Base-by-base conservation (phyloP, 2,329 filamentous ascomycete genomes). In the Aspergillus aculeatus region DNA sequence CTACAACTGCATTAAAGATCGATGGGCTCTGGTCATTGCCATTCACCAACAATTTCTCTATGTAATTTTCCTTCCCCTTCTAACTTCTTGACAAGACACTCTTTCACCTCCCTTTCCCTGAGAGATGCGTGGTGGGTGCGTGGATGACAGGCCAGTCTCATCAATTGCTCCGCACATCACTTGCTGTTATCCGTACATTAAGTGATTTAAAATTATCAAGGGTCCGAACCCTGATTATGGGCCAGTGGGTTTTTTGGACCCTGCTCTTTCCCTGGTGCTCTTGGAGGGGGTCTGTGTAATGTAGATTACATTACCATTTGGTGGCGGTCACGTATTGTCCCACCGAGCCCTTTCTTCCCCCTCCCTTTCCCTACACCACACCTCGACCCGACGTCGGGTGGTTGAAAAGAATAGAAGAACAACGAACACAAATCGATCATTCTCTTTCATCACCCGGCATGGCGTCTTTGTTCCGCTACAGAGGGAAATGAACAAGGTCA, bases 151-250 rank as follows among this genome's bases (percentile, higher is more conserved):
- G 38, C 16, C 38, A 44, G 14, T 16, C 53, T 55, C 47, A 44
- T 38, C 52, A 31, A 21, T 47, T 54, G 35, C 52, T 54, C 52
- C 52, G 52, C 52, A 47, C 52, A n/a, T 54, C 38, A 32, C 12
- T 32, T 23, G 44, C 6, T 47, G 35, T 54, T 47, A 54, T 29
- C 24, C 47, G 24, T 49, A 14, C 5, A 47, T 54, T 9, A 3
- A 35, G 32, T 35, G 14, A 16, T 12, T 47, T 54, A 54, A 47
- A 54, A 54, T 54, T 54, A 55, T 55, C 53, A 47, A 55, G 53
- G 53, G 53, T 55, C 53, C 35, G 26, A 55, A 55, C 53, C 53
- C 53, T 55, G 53, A 55, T 55, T 55, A 47, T 19, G 53, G 53
- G 53, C 53, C 9, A 21, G 53, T 55, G 53, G 53, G 47, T 55